These are phyloP conservation scores for Russula virescens DNA, from an alignment of 768 basidiomycete species.

Conservation along the genomic window DNA sequence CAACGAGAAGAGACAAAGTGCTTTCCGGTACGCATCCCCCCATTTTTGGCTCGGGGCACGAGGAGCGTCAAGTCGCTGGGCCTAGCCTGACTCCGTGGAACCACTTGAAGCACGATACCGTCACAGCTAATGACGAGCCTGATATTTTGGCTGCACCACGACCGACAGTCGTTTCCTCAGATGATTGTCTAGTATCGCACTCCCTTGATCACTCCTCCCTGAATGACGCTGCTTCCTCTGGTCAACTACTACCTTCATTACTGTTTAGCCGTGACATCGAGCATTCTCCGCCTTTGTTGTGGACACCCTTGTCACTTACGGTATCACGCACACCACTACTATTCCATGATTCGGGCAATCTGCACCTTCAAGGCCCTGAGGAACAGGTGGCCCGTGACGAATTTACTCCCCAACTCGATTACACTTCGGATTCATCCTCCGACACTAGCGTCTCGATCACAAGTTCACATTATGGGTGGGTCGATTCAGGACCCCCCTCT, in stretches of 20 bases:
- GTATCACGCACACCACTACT: background rate
- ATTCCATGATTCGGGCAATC: background rate
- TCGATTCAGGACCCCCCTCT: conserved; percentile 1
- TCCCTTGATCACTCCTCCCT: background rate
- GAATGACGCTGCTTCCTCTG: no score
- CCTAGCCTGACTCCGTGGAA: background rate
- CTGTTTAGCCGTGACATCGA: background rate
- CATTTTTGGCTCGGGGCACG: background rate
- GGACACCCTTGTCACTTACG: background rate
- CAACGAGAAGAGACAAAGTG: background rate
- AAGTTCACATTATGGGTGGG: background rate
- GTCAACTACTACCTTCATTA: background rate
- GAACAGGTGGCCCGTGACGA: background rate
- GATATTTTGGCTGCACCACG: background rate
- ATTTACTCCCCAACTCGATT: background rate
- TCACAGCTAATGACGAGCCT: background rate
- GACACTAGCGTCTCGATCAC: background rate
- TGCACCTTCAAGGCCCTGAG: background rate
- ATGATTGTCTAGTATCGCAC: background rate
- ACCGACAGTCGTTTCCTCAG: background rate
- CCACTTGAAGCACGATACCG: background rate
- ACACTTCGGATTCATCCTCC: conserved; percentile 4
- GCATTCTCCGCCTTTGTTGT: background rate
- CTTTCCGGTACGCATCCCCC: background rate
- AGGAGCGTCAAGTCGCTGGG: background rate